phyloP scores from a whole-genome alignment of 1,284 basidiomycete species.

The Ceratobasidium theobromae region DNA sequence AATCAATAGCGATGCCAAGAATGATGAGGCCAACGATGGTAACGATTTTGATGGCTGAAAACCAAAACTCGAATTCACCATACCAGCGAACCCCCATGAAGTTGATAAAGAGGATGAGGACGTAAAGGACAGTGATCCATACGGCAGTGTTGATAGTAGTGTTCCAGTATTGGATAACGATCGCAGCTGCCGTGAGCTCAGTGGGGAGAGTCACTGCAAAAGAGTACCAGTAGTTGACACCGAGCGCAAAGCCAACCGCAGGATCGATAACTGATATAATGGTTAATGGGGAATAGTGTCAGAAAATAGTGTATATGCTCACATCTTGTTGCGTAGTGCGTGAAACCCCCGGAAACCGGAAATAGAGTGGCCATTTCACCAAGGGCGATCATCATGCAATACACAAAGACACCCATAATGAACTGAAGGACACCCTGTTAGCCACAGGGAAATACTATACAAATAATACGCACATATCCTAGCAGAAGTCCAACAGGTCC shows the following conservation, averaged over 20 bases:
- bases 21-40: constrained; percentile 58
- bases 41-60: constrained; percentile 57
- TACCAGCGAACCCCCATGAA: constrained; percentile 40
- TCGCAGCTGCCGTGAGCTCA: constrained; percentile 46
- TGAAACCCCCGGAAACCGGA: constrained; percentile 49
- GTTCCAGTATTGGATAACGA: constrained; percentile 42
- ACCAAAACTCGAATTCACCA: constrained; percentile 59
- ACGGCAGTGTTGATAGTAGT: constrained; percentile 41
- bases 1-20: constrained; percentile 52
- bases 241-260: constrained; percentile 56
- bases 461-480: constrained; percentile 43
- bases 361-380: constrained; percentile 50
- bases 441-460: constrained; percentile 35
- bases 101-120: constrained; percentile 47
- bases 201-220: constrained; percentile 45
- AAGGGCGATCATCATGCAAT: constrained; percentile 46
- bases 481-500: constrained; percentile 50
- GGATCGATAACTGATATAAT: constrained; percentile 44
- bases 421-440: not conserved
- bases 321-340: constrained; percentile 27
- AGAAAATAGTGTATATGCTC: not conserved
- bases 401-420: constrained; percentile 42
- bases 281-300: not conserved
- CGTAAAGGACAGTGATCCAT: constrained; percentile 55
- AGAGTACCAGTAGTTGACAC: constrained; percentile 53